Conservation (phyloP, 2,329 filamentous ascomycete species). For the Scytalidium lignicola region DNA sequence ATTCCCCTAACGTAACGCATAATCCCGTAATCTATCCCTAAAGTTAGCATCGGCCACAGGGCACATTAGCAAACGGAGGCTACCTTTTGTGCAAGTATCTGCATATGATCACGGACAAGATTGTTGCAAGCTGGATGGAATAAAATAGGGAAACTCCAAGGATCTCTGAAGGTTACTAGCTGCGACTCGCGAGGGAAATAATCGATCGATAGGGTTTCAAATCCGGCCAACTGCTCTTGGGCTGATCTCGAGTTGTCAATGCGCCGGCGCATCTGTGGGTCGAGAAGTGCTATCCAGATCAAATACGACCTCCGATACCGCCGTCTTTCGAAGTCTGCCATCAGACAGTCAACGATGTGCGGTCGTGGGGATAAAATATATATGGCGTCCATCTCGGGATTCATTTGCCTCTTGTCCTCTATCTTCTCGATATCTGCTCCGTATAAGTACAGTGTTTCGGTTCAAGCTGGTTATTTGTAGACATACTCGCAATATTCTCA, state of each 20-base stretch:
- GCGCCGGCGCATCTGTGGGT: conserved; percentile 63
- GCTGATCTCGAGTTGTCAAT: conserved; percentile 67
- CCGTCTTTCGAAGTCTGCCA: conserved; percentile 83
- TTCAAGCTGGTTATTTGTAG: conserved; percentile 6
- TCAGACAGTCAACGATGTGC: conserved; percentile 87
- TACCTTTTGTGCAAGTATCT: conserved; percentile 83
- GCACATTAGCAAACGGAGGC: conserved; percentile 6
- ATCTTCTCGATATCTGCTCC: conserved; percentile 84
- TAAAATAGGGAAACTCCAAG: conserved; percentile 89
- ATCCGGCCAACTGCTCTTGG: conserved; percentile 70
- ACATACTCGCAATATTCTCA: conserved; percentile 83
- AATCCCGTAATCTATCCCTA: conserved; percentile 68
- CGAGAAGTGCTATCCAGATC: conserved; percentile 77
- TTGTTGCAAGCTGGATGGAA: conserved; percentile 88
- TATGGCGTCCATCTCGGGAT: conserved; percentile 88
- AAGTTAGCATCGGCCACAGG: conserved; percentile 11
- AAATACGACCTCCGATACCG: conserved; percentile 76
- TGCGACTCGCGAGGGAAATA: conserved; percentile 90
- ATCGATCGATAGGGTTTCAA: conserved; percentile 79
- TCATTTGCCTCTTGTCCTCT: conserved; percentile 76
- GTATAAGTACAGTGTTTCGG: conserved; percentile 5
- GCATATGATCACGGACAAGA: conserved; percentile 77
- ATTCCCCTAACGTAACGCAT: conserved; percentile 89
- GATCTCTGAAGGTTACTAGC: conserved; percentile 85
- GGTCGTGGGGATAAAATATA: conserved; percentile 84